These are phyloP conservation scores for Ambrosia artemisiifolia DNA, from an alignment of 129 eudicot species.

Conservation along the genomic window DNA sequence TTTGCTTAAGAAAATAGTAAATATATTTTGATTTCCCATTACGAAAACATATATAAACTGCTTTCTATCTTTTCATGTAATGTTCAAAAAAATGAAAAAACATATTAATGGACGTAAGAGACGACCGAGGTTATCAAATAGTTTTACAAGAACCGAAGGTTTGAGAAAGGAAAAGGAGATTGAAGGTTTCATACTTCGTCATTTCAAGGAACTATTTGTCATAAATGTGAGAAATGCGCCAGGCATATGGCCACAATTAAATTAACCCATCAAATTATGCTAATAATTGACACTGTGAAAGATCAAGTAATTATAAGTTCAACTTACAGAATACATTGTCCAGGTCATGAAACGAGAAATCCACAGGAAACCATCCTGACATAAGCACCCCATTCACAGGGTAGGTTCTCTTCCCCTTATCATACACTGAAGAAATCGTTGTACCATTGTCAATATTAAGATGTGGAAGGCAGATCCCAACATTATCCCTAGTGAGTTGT, in stretches of 20 bases:
- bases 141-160: too few relatives aligned
- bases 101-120: too few relatives aligned
- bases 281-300: conserved; percentile 1
- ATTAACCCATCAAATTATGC: not conserved
- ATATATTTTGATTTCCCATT: not conserved
- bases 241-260: not conserved
- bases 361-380: conserved; percentile 59
- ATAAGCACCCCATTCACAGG: conserved; percentile 38
- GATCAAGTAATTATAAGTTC: not conserved
- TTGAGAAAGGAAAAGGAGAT: too few relatives aligned
- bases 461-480: conserved; percentile 54
- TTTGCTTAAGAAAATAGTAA: not conserved
- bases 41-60: not conserved
- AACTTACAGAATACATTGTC: conserved; percentile 53
- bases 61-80: not conserved
- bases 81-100: too few relatives aligned
- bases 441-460: conserved; percentile 41
- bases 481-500: conserved; percentile 53
- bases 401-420: conserved; percentile 38
- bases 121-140: too few relatives aligned
- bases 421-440: not conserved
- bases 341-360: conserved; percentile 55
- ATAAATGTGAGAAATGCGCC: conserved; percentile 2
- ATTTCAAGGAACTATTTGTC: not conserved
- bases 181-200: not conserved